Evolutionary conservation across 1,284 basidiomycete genomes (phyloP).

Genomic region (Cerioporus squamosus): DNA sequence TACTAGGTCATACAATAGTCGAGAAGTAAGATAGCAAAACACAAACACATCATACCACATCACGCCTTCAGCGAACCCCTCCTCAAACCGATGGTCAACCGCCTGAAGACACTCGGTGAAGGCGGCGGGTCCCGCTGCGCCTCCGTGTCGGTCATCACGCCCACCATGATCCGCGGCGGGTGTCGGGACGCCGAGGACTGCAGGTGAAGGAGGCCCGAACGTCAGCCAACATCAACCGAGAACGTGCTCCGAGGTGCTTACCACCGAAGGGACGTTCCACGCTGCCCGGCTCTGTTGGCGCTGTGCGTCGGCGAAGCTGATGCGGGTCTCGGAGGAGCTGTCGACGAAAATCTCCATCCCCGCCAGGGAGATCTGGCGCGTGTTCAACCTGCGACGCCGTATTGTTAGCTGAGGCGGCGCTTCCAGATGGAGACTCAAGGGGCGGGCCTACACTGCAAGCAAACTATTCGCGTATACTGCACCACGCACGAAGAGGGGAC

Average conservation of each 20-base stretch:
- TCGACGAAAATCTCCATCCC: conserved; percentile 15
- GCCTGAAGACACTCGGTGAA: background rate
- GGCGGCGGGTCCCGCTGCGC: background rate
- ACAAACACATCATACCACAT: too few species aligned
- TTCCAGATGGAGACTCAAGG: background rate
- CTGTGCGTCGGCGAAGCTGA: conserved; percentile 5
- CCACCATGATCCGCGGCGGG: background rate
- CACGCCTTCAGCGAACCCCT: too few species aligned
- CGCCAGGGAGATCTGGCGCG: conserved; percentile 1
- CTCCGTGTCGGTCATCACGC: background rate
- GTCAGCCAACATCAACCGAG: background rate
- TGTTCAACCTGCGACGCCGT: background rate
- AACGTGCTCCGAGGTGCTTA: background rate
- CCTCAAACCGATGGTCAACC: background rate
- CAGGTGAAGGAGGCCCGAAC: background rate
- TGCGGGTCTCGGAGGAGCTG: background rate
- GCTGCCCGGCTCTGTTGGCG: background rate
- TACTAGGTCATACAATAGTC: too few species aligned
- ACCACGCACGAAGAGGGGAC: background rate
- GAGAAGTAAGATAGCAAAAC: too few species aligned
- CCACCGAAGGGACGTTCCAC: conserved; percentile 7
- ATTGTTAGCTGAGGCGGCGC: background rate
- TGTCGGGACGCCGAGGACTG: background rate
- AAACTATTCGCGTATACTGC: conserved; percentile 6
- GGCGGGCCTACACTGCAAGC: background rate